A percentile compares a stretch with the other conserved stretches of the same genome.
Conservation (phyloP, 2,329 filamentous ascomycete species). For the Colletotrichum sp. region DNA sequence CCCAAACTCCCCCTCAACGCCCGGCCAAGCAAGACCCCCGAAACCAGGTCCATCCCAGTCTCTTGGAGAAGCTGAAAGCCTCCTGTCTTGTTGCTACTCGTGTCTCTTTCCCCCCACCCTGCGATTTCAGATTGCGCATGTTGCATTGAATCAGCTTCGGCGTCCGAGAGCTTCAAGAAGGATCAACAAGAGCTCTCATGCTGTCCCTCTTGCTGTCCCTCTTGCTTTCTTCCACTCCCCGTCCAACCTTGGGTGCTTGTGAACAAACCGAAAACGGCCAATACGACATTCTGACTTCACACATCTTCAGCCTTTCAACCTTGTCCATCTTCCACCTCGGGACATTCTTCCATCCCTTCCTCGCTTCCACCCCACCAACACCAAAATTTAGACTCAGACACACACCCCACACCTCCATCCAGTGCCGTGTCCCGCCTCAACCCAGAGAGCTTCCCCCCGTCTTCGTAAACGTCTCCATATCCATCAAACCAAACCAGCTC, state of each 20-base stretch:
- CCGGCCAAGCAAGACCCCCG: not conserved
- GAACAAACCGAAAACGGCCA: not conserved
- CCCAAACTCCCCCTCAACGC: not conserved
- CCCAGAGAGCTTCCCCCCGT: not conserved
- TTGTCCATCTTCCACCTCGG: not conserved
- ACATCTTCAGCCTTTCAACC: not conserved
- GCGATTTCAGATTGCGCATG: not conserved
- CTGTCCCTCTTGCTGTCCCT: not conserved
- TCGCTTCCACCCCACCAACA: not conserved
- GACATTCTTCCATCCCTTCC: not conserved
- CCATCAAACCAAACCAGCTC: not conserved
- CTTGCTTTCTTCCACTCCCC: not conserved
- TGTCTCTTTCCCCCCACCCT: not conserved
- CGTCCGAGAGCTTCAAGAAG: not conserved
- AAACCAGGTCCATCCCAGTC: not conserved
- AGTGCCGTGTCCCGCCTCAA: not conserved
- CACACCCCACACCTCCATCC: not conserved
- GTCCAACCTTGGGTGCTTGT: not conserved
- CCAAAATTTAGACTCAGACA: not conserved
- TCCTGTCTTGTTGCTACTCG: not conserved
- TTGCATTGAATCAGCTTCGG: slow-evolving; percentile 1
- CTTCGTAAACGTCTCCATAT: not conserved
- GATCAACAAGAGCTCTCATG: not conserved
- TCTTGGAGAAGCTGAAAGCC: not conserved
- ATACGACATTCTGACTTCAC: not conserved